Evolutionary conservation across 2,329 filamentous ascomycete genomes (phyloP), one percentile per base, ranked within the genome.

Genomic region (Chalaropsis ovoidea): DNA sequence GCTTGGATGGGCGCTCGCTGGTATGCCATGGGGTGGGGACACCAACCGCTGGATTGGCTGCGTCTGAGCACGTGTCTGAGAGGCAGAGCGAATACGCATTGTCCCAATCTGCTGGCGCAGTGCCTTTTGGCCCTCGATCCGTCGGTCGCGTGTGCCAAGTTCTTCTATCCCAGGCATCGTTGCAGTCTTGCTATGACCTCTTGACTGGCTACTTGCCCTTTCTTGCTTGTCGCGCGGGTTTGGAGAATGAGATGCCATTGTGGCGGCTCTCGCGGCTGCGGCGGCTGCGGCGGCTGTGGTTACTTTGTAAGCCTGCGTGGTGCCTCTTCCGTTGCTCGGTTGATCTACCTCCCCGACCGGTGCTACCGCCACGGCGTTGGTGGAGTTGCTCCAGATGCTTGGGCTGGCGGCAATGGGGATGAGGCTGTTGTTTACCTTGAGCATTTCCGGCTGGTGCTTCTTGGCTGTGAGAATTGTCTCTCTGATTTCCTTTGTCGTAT

Each of bases 61-160:
- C 6, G 11, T 58, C 11, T 24, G 41, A 3, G 39, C 63, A 5
- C 63, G 39, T 11, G 63, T 64, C 27, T 64, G 42, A 3, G 41
- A 64, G 2, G 63, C 54, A 13, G 63, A 64, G 39, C 54, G 54
- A 2, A 39, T 54, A 45, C 63, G 42, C 62, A 63, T 63, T 27
- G 41, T 47, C n/a, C 42, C 54, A 39, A 65, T 65, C 11, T 65
- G 63, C 39, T 58, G 42, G 7, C 63, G 54, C 39, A 60, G 27
- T 8, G 42, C 24, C 17, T 61, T 65, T 49, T 65, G 63, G 6
- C 49, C 63, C 31, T 65, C 52, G 2, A 61, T 24, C 5, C 54
- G 39, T 1, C 3, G 41, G 15, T 47, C 52, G 13, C 15, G 19
- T 49, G 17, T 41, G 7, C 8, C 2, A 2, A 24, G 10, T 17